These are phyloP conservation scores for Leccinellum rugosiceps DNA, from an alignment of 768 basidiomycete species.

Conservation along the genomic window DNA sequence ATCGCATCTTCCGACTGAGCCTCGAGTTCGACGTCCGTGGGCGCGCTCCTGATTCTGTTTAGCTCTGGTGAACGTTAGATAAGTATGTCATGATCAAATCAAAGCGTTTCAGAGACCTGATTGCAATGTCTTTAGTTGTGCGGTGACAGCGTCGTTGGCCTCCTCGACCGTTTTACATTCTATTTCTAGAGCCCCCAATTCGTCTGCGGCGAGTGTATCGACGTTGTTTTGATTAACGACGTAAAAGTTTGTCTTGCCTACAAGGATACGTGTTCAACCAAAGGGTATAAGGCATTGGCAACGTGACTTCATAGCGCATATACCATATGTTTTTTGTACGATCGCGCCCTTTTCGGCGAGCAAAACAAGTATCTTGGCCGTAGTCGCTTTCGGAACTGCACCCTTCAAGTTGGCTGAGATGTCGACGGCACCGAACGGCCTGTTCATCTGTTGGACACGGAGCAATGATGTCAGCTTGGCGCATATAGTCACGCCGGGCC, in stretches of 20 bases:
- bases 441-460: constrained; percentile 66
- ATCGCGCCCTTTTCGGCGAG: constrained; percentile 86
- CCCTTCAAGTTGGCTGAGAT: constrained; percentile 90
- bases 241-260: constrained; percentile 85
- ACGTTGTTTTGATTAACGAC: constrained; percentile 79
- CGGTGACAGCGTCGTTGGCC: constrained; percentile 49
- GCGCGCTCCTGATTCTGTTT: constrained; percentile 54
- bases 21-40: constrained; percentile 68
- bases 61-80: constrained; percentile 49
- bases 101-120: constrained; percentile 17
- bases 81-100: not conserved
- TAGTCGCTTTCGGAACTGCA: constrained; percentile 76
- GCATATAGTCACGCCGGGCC: constrained; percentile 7
- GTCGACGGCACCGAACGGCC: constrained; percentile 92
- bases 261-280: not conserved
- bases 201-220: constrained; percentile 58
- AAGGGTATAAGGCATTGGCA: not conserved
- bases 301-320: constrained; percentile 1
- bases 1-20: constrained; percentile 49
- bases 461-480: not conserved
- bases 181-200: constrained; percentile 55
- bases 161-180: constrained; percentile 59
- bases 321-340: constrained; percentile 82
- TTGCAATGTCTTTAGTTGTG: constrained; percentile 48
- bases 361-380: constrained; percentile 77